A percentile compares a stretch with the other conserved stretches of the same genome.
Conservation (phyloP, 2,329 filamentous ascomycete species). For the Verticillium longisporum region DNA sequence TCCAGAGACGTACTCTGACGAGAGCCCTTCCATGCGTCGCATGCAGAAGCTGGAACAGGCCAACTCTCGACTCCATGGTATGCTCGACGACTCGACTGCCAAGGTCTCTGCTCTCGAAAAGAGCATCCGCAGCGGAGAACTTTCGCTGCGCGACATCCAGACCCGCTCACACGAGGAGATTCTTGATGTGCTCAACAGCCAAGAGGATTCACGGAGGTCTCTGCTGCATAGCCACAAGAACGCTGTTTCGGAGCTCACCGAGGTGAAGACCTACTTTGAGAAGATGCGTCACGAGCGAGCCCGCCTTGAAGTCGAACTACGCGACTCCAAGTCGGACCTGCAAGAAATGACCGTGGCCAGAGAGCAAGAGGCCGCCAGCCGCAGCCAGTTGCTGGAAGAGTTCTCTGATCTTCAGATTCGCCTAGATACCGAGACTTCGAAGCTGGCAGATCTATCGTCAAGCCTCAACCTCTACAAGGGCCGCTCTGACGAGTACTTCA, state of each 20-base stretch:
- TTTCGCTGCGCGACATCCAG: slow-evolving; percentile 86
- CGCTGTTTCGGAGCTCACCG: slow-evolving; percentile 74
- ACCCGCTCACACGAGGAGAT: slow-evolving; percentile 92
- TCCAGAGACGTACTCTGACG: slow-evolving; percentile 57
- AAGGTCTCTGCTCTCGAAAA: slow-evolving; percentile 88
- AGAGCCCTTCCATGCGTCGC: slow-evolving; percentile 71
- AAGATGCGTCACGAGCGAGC: slow-evolving; percentile 77
- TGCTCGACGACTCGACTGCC: slow-evolving; percentile 88
- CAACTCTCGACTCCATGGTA: slow-evolving; percentile 85
- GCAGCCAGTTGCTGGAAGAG: slow-evolving; percentile 83
- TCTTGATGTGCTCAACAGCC: slow-evolving; percentile 84
- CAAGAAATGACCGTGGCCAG: slow-evolving; percentile 70
- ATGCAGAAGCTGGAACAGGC: slow-evolving; percentile 89
- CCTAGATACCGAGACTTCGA: slow-evolving; percentile 82
- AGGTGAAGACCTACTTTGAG: slow-evolving; percentile 82
- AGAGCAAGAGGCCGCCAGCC: slow-evolving; percentile 82
- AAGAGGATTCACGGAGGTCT: slow-evolving; percentile 80
- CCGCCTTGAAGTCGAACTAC: slow-evolving; percentile 75
- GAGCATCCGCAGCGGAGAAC: slow-evolving; percentile 76
- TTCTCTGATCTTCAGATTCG: slow-evolving; percentile 91
- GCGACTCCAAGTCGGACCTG: slow-evolving; percentile 76
- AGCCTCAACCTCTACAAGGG: slow-evolving; percentile 86
- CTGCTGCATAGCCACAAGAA: slow-evolving; percentile 81
- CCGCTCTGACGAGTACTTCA: slow-evolving; percentile 92
- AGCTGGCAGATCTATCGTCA: slow-evolving; percentile 73